Evolutionary conservation across 78 protist genomes (phyloP).

Genomic region (Dictyostelium intermedium): DNA sequence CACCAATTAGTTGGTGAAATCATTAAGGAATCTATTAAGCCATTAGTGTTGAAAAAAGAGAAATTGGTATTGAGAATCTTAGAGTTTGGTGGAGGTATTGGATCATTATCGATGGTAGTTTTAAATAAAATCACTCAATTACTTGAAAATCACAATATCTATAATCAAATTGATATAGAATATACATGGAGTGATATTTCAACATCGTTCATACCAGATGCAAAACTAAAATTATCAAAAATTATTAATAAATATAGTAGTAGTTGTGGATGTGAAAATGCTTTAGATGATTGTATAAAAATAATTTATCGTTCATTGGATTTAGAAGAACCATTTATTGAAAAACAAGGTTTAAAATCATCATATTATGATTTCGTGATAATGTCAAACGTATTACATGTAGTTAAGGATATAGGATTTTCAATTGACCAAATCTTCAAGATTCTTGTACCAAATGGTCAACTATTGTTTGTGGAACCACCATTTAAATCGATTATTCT

Average conservation of each 20-base stretch:
- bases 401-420: not conserved
- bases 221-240: not conserved
- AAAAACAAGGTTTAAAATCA: not conserved
- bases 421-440: not conserved
- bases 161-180: not conserved
- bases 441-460: too few relatives aligned
- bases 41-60: not conserved
- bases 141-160: not conserved
- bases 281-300: too few relatives aligned
- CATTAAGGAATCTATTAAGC: not conserved
- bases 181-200: not conserved
- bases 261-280: too few relatives aligned
- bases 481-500: too few relatives aligned
- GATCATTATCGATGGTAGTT: not conserved
- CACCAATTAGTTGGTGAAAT: not conserved
- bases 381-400: not conserved
- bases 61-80: not conserved
- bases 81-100: not conserved
- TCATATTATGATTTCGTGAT: slow-evolving; percentile 5
- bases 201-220: not conserved
- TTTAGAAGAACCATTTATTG: not conserved
- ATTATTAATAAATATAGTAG: too few relatives aligned
- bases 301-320: not conserved
- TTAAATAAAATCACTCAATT: not conserved
- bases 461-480: not conserved